A percentile compares a stretch with the other conserved stretches of the same genome.
Conservation (phyloP, 2,329 filamentous ascomycete species). For the Endocalyx cinctus region DNA sequence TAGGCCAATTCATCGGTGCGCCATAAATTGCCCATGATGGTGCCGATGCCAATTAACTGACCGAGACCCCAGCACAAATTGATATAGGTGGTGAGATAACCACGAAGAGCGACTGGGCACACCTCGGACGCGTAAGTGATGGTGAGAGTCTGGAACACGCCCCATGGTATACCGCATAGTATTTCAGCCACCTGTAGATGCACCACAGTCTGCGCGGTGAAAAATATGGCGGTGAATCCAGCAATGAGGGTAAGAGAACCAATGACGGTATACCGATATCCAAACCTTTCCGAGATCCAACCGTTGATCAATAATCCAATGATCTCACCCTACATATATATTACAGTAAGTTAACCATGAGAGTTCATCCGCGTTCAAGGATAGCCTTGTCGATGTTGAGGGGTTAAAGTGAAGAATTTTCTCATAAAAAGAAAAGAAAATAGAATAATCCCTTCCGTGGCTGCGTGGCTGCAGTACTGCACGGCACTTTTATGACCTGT, state of each 20-base stretch:
- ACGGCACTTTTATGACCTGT: too few species aligned
- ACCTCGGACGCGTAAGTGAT: slow-evolving; percentile 69
- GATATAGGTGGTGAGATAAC: slow-evolving; percentile 65
- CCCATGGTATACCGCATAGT: slow-evolving; percentile 59
- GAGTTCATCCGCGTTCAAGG: slow-evolving; percentile 4
- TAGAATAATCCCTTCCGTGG: too few species aligned
- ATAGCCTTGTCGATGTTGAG: too few species aligned
- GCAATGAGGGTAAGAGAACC: slow-evolving; percentile 48
- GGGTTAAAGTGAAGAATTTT: neutral
- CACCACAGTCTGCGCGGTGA: slow-evolving; percentile 57
- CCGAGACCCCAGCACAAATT: slow-evolving; percentile 77
- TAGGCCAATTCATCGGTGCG: slow-evolving; percentile 65
- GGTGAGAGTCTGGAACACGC: slow-evolving; percentile 54
- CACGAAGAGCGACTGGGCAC: slow-evolving; percentile 66
- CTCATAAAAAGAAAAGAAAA: too few species aligned
- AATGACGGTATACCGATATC: slow-evolving; percentile 63
- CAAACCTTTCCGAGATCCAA: slow-evolving; percentile 60
- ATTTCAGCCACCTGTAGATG: slow-evolving; percentile 58
- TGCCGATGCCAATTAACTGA: slow-evolving; percentile 68
- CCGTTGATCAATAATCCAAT: slow-evolving; percentile 64
- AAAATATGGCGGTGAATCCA: slow-evolving; percentile 59
- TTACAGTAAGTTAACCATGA: neutral
- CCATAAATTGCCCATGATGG: slow-evolving; percentile 63
- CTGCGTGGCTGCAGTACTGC: too few species aligned
- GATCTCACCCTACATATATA: slow-evolving; percentile 48